phyloP scores from a whole-genome alignment of 1,284 basidiomycete genomes.

The Cerrena zonata region DNA sequence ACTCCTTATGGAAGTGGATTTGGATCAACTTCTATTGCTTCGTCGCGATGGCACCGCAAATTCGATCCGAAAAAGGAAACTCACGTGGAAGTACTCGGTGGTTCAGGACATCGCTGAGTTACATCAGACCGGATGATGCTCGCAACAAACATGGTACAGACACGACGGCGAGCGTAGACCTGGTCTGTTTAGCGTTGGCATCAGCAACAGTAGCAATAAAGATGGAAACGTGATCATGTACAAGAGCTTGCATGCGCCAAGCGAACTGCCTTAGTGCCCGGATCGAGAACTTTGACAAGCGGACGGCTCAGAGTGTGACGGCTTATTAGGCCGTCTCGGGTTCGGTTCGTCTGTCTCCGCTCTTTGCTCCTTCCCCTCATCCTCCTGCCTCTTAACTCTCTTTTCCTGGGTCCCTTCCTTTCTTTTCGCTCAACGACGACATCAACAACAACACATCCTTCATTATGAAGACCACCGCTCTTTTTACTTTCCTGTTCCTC shows the following conservation, averaged over 20 bases:
- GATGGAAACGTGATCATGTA: too few relatives aligned
- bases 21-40: not conserved
- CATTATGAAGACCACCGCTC: slow-evolving; percentile 30
- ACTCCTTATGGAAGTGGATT: not conserved
- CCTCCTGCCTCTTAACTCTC: not conserved
- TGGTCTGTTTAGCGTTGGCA: too few relatives aligned
- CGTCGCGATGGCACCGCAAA: not conserved
- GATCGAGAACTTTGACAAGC: too few relatives aligned
- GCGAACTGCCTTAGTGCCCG: not conserved
- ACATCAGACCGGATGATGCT: too few relatives aligned
- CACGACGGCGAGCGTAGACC: too few relatives aligned
- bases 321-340: not conserved
- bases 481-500: slow-evolving; percentile 35
- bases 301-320: not conserved
- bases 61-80: not conserved
- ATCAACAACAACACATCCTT: slow-evolving; percentile 6
- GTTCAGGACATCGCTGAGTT: too few relatives aligned
- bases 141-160: too few relatives aligned
- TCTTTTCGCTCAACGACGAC: not conserved
- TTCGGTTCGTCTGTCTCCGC: not conserved
- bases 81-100: not conserved
- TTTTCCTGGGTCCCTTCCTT: not conserved
- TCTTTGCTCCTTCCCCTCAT: not conserved
- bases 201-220: too few relatives aligned
- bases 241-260: not conserved